These are phyloP conservation scores for Penicillium glabrum DNA, from an alignment of 2,329 filamentous ascomycete species.

Conservation along the genomic window DNA sequence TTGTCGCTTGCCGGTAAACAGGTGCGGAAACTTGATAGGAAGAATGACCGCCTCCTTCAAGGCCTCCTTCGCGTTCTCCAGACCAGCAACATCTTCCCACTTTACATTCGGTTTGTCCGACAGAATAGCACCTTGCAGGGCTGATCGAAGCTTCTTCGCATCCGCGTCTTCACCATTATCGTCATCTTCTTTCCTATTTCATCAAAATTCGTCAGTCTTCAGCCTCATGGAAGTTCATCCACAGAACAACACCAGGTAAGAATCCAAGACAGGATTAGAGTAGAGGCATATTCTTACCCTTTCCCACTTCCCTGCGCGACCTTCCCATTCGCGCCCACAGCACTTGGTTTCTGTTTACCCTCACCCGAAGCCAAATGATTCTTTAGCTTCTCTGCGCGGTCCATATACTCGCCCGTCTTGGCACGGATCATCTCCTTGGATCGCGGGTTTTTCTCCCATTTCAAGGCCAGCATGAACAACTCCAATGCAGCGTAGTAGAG, in stretches of 20 bases:
- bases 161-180: conserved; percentile 76
- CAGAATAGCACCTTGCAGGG: conserved; percentile 86
- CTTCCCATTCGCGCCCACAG: conserved; percentile 53
- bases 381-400: conserved; percentile 97
- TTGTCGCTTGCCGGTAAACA: conserved; percentile 94
- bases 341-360: conserved; percentile 52
- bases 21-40: conserved; percentile 95
- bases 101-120: conserved; percentile 94
- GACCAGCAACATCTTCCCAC: conserved; percentile 96
- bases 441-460: conserved; percentile 99
- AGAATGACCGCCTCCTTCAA: conserved; percentile 96
- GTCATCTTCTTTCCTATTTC: conserved; percentile 53
- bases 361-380: conserved; percentile 72
- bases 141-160: conserved; percentile 89
- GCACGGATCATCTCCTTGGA: conserved; percentile 96
- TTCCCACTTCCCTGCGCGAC: conserved; percentile 54
- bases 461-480: conserved; percentile 96
- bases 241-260: not conserved
- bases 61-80: conserved; percentile 93
- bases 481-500: conserved; percentile 94
- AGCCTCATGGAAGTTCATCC: not conserved
- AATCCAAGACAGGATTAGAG: not conserved
- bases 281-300: conserved; percentile 43
- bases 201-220: conserved; percentile 2
- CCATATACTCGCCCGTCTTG: conserved; percentile 97